phyloP scores from a whole-genome alignment of 805 yeast genomes.

The Kazachstania kunashirensis region DNA sequence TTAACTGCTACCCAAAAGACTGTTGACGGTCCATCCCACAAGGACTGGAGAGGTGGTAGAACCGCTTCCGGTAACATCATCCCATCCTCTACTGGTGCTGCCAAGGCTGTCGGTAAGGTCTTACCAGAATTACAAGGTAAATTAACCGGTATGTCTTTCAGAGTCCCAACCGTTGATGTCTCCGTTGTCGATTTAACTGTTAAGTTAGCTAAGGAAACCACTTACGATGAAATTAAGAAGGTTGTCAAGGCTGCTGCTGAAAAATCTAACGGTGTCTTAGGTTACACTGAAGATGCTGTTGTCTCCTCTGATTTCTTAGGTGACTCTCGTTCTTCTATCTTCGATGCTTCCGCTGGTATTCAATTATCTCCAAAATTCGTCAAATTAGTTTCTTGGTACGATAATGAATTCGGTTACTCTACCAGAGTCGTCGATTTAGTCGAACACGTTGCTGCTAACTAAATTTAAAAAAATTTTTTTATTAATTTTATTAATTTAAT shows the following conservation, averaged over 20 bases:
- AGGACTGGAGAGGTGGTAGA: constrained; percentile 77
- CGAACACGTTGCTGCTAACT: constrained; percentile 43
- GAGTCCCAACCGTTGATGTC: constrained; percentile 68
- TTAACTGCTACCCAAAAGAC: constrained; percentile 66
- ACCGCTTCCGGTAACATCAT: constrained; percentile 68
- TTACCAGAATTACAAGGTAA: constrained; percentile 64
- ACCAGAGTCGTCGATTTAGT: constrained; percentile 68
- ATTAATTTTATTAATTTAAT: background rate
- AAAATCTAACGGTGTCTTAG: constrained; percentile 51
- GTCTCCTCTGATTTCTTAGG: constrained; percentile 62
- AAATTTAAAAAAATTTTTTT: constrained; percentile 2
- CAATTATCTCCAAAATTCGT: constrained; percentile 61
- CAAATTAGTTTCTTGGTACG: constrained; percentile 65
- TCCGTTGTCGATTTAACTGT: constrained; percentile 65
- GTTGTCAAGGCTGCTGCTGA: constrained; percentile 51
- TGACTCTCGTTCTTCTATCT: constrained; percentile 54
- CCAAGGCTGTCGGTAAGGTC: constrained; percentile 68
- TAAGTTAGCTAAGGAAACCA: constrained; percentile 46
- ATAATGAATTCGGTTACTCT: constrained; percentile 68
- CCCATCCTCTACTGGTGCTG: constrained; percentile 71
- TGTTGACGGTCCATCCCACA: constrained; percentile 69
- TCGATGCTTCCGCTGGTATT: constrained; percentile 63
- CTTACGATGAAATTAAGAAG: constrained; percentile 55
- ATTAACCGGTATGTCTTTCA: constrained; percentile 64
- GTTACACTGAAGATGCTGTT: constrained; percentile 64